These are phyloP conservation scores for Pseudonitzschia pungens DNA, from an alignment of 108 stramenopile genomes.

Conservation along the genomic window DNA sequence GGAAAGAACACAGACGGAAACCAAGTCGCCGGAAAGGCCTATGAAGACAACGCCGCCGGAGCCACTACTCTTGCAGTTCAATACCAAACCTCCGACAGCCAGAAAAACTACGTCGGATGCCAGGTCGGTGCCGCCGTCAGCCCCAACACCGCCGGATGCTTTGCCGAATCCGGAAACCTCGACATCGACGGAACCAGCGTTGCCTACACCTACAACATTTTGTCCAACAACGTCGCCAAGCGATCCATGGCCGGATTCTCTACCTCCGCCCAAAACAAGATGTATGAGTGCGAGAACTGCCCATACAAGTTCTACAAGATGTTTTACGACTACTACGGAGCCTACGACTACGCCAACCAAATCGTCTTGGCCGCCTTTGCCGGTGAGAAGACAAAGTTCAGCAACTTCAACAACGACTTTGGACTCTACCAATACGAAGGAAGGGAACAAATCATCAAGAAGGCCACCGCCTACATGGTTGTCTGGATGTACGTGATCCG, in stretches of 20 bases:
- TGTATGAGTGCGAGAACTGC: conserved; percentile 34
- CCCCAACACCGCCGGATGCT: conserved; percentile 39
- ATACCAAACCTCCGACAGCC: conserved; percentile 52
- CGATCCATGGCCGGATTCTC: conserved; percentile 57
- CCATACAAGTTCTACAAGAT: conserved; percentile 49
- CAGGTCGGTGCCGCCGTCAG: conserved; percentile 60
- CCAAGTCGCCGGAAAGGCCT: conserved; percentile 40
- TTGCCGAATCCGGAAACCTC: conserved; percentile 26
- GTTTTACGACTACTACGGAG: conserved; percentile 67
- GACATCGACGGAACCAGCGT: conserved; percentile 7
- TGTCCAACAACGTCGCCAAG: conserved; percentile 47
- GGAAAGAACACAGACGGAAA: conserved; percentile 35
- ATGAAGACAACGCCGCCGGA: conserved; percentile 30
- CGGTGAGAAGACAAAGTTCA: conserved; percentile 39
- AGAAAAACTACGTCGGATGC: conserved; percentile 52
- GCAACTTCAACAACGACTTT: conserved; percentile 55
- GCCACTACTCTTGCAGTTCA: conserved; percentile 37
- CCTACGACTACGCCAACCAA: conserved; percentile 63
- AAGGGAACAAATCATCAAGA: conserved; percentile 54
- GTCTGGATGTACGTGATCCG: conserved; percentile 72
- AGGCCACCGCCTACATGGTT: conserved; percentile 56
- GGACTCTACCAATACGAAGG: conserved; percentile 19
- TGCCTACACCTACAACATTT: conserved; percentile 42
- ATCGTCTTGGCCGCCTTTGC: conserved; percentile 60
- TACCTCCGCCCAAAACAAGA: conserved; percentile 40